These are phyloP conservation scores for Triticum turgidum DNA, from an alignment of 176 grass and related monocot genomes.

Conservation along the genomic window DNA sequence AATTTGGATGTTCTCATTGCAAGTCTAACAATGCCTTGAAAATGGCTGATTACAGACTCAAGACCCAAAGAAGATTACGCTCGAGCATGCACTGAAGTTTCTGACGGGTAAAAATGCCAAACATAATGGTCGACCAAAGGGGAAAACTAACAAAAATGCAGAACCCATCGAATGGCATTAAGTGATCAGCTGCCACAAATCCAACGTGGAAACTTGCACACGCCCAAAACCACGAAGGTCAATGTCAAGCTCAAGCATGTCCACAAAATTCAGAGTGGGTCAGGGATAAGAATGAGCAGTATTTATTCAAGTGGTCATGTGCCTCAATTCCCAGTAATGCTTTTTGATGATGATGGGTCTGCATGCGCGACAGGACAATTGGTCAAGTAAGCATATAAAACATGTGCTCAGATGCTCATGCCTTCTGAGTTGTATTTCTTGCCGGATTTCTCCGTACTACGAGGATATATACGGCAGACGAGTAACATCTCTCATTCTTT, in stretches of 20 bases:
- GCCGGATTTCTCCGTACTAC: not conserved
- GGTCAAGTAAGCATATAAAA: not conserved
- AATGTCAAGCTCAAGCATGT: not conserved
- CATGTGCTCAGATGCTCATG: not conserved
- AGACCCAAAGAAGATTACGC: conserved; percentile 64
- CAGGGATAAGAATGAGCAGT: not conserved
- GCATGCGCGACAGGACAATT: not conserved
- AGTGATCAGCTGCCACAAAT: not conserved
- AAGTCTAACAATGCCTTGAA: conserved; percentile 36
- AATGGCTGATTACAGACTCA: conserved; percentile 44
- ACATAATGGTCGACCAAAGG: conserved; percentile 56
- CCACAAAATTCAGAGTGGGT: not conserved
- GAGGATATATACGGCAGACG: not conserved
- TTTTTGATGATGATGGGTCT: not conserved
- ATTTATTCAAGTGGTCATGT: not conserved
- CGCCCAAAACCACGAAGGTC: not conserved
- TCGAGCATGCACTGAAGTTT: conserved; percentile 65
- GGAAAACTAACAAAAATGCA: conserved; percentile 18
- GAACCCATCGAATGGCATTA: conserved; percentile 54
- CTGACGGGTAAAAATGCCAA: conserved; percentile 61
- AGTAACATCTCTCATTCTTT: conserved; percentile 4
- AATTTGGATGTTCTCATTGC: not conserved
- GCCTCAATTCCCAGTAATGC: not conserved
- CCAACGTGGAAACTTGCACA: not conserved
- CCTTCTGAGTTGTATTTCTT: not conserved